Evolutionary conservation across 2,329 filamentous ascomycete species (phyloP).

Genomic region (Xylariaceae sp.): DNA sequence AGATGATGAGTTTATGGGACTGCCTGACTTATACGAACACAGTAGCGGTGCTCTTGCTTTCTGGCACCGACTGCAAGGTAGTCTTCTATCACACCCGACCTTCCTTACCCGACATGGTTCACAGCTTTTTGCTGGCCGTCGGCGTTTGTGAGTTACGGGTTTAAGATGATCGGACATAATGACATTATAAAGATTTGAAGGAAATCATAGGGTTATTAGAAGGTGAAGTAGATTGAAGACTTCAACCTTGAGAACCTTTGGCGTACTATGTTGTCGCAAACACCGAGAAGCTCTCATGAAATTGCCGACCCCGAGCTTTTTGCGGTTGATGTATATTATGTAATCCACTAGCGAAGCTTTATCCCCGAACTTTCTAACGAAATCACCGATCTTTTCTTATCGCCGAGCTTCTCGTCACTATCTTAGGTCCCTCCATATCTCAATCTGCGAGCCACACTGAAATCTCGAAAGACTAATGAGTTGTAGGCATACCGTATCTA

Average conservation of each 20-base stretch:
- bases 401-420: background rate
- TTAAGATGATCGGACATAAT: constrained; percentile 22
- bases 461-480: too few species aligned
- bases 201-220: too few species aligned
- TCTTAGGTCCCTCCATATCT: too few species aligned
- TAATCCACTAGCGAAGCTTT: background rate
- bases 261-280: background rate
- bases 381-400: background rate
- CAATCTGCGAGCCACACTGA: too few species aligned
- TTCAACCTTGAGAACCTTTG: background rate
- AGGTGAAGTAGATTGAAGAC: background rate
- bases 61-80: constrained; percentile 22
- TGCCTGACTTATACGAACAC: constrained; percentile 18
- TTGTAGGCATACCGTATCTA: too few species aligned
- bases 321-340: background rate
- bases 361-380: background rate
- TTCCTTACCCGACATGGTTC: constrained; percentile 25
- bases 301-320: background rate
- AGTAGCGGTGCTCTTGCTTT: constrained; percentile 18
- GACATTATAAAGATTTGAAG: background rate
- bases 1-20: background rate
- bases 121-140: constrained; percentile 23
- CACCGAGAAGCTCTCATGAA: background rate
- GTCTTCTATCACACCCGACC: constrained; percentile 21
- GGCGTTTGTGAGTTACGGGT: constrained; percentile 18